Evolutionary conservation across 78 protist species (phyloP), one percentile per base, ranked within the genome.

Genomic region (Dictyostelium brefeldianum): DNA sequence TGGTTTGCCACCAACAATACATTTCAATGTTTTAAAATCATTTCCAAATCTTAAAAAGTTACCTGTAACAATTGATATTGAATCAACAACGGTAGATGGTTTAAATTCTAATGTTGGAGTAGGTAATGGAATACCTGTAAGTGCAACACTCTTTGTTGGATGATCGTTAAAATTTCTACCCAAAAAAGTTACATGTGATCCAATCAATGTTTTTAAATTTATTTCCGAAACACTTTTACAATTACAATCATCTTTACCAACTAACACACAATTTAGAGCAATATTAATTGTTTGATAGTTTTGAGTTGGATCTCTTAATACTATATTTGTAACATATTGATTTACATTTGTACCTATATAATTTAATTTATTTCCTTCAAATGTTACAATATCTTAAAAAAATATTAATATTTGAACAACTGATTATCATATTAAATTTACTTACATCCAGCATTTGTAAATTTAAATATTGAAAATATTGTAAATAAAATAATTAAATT

Each of bases 1-100:
- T 22, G 41, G 8, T 62, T 62, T 62, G 10, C 36, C 31, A 62
- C 36, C 36, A 62, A 62, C 27, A 25, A 62, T 62, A 11, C n/a
- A 14, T 9, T 31, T 67, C 2, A 67, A 25, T 14, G 75, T 29
- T 29, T 25, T 25, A 1, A 31, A 41, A 67, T 31, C 75, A 31
- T 67, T 15, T 15, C 75, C 75, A 31, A 67, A 31, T 31, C 75
- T 67, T 31, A 67, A 67, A 31, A 67, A 67, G 29, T 67, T 31
- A 31, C 75, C 75, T 11, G 41, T 25, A 22, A 62, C 70, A 29
- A 62, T 25, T 11, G 70, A 62, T n/a, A 62, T 11, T 2, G 43
- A 29, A 36, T 36, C 43, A 62, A 18, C 4, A 22, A 22, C 70
- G 22, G 70, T 62, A 6, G 70, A 62, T 62, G 70, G 70, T 7